Conservation (phyloP, 495 filamentous ascomycete species). For the Neurospora discreta region DNA sequence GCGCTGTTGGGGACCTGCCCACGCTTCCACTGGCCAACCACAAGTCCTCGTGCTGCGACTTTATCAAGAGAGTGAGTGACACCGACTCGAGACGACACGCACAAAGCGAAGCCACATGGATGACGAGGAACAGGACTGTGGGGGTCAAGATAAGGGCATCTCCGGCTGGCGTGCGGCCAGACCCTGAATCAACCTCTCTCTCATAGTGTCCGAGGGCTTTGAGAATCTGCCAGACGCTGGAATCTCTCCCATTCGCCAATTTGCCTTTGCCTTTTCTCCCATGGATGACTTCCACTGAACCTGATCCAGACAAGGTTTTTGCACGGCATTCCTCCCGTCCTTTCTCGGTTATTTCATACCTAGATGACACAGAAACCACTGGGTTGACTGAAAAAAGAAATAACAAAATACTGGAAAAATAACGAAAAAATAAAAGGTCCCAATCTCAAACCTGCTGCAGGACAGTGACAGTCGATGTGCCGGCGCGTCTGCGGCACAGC, state of each 20-base stretch:
- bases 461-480: neutral
- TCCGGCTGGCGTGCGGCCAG: neutral
- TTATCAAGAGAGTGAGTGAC: neutral
- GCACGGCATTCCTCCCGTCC: neutral
- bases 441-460: neutral
- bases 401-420: neutral
- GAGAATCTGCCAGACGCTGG: neutral
- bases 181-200: neutral
- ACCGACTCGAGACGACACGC: neutral
- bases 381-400: neutral
- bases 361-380: neutral
- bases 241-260: neutral
- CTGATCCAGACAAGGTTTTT: neutral
- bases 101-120: neutral
- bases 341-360: neutral
- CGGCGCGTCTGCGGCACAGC: neutral
- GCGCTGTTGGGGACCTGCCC: neutral
- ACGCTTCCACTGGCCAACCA: neutral
- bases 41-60: neutral
- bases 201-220: neutral
- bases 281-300: neutral
- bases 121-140: neutral
- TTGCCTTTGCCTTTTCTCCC: neutral
- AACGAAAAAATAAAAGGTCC: neutral
- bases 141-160: neutral